These are phyloP conservation scores for Cryomyces antarcticus DNA, from an alignment of 495 filamentous ascomycete species.

Conservation along the genomic window DNA sequence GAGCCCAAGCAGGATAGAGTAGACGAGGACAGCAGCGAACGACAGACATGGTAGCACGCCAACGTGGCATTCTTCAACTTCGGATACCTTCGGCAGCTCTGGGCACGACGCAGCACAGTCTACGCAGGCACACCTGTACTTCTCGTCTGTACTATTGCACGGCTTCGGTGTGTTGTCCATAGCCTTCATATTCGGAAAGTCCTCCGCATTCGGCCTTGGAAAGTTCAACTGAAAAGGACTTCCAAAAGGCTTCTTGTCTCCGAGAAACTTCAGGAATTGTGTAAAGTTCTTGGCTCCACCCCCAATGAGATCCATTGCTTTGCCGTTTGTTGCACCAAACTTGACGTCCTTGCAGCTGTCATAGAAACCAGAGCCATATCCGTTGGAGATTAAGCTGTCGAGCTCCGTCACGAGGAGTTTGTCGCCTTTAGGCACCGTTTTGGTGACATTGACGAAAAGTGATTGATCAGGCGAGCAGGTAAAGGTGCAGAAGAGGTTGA, in stretches of 20 bases:
- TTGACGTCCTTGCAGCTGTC: constrained; percentile 98
- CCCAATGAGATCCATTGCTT: constrained; percentile 86
- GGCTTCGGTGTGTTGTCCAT: constrained; percentile 47
- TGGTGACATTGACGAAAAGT: constrained; percentile 82
- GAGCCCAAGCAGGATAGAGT: constrained; percentile 48
- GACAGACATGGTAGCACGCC: constrained; percentile 77
- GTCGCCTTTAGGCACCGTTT: constrained; percentile 39
- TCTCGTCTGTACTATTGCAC: constrained; percentile 72
- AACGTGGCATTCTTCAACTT: constrained; percentile 53
- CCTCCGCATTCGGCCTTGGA: constrained; percentile 29
- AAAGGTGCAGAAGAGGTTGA: constrained; percentile 91
- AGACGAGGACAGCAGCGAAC: constrained; percentile 75
- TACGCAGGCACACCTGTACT: constrained; percentile 77
- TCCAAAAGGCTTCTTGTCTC: constrained; percentile 68
- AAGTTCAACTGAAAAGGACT: constrained; percentile 98
- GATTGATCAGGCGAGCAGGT: constrained; percentile 95
- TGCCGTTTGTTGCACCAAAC: constrained; percentile 78
- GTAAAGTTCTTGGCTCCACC: constrained; percentile 83
- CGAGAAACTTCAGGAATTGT: constrained; percentile 74
- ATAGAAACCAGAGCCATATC: constrained; percentile 79
- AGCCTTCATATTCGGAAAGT: constrained; percentile 45
- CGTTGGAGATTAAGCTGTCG: constrained; percentile 70
- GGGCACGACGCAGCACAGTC: constrained; percentile 79
- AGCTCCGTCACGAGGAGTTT: constrained; percentile 69
- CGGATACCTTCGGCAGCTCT: constrained; percentile 47